A percentile compares a stretch with the other conserved stretches of the same genome.
These are phyloP conservation scores for Paecilomyces fulvus DNA, from an alignment of 2,329 filamentous ascomycete species.

Conservation along the genomic window DNA sequence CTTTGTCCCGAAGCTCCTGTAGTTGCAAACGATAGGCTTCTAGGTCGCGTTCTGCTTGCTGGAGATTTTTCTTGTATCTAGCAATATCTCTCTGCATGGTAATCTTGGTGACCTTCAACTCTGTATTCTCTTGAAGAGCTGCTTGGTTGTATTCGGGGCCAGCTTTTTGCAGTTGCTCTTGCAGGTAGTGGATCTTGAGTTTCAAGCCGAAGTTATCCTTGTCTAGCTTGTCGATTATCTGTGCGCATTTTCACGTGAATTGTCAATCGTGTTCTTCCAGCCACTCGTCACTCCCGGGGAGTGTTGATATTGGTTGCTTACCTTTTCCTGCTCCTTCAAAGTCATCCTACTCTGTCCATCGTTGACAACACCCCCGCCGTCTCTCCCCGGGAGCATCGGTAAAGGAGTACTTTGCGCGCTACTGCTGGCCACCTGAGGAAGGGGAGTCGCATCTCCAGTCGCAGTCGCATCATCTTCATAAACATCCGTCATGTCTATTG, in stretches of 20 bases:
- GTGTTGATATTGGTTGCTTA: conserved; percentile 30
- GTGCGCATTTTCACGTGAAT: neutral
- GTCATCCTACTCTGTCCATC: conserved; percentile 80
- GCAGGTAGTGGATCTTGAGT: conserved; percentile 92
- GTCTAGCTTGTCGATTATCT: conserved; percentile 84
- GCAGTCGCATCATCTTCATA: conserved; percentile 56
- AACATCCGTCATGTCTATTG: conserved; percentile 60
- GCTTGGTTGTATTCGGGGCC: conserved; percentile 85
- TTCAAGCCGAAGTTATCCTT: conserved; percentile 98
- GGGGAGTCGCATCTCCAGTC: conserved; percentile 59
- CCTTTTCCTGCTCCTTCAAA: conserved; percentile 86
- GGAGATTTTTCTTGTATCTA: conserved; percentile 76
- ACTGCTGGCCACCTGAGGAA: conserved; percentile 68
- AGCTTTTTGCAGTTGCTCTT: conserved; percentile 78
- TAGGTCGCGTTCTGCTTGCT: conserved; percentile 74
- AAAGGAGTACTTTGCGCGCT: conserved; percentile 79
- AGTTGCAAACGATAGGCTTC: conserved; percentile 77
- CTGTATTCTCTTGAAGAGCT: conserved; percentile 88
- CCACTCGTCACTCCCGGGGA: neutral
- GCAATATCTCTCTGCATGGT: conserved; percentile 83
- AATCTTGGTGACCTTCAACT: conserved; percentile 85
- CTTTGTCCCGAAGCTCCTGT: conserved; percentile 70
- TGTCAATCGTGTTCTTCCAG: neutral
- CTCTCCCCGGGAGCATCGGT: conserved; percentile 56
- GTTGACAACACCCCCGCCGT: conserved; percentile 61